Evolutionary conservation across 176 grass and related monocot genomes (phyloP).

Genomic region (Triticum aestivum): IWGSC_CS_RefSeq_v2.1 NC_057800.1:442688565-442689064

Average conservation of each 20-base stretch:
- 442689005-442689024: background rate
- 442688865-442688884: conserved; percentile 74
- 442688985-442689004: background rate
- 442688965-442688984: background rate
- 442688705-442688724: conserved; percentile 12
- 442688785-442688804: conserved; percentile 58
- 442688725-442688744: conserved; percentile 57
- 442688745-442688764: conserved; percentile 96
- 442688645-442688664: background rate
- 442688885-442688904: conserved; percentile 92
- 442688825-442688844: conserved; percentile 46
- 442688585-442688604: background rate
- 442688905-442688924: conserved; percentile 4
- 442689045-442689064: no score
- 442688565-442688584: background rate
- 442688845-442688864: conserved; percentile 78
- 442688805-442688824: conserved; percentile 44
- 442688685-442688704: background rate
- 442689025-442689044: background rate
- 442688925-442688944: background rate
- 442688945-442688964: conserved; percentile 5
- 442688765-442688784: conserved; percentile 81
- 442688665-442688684: background rate
- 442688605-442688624: background rate
- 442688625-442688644: background rate